phyloP scores from a whole-genome alignment of 306 rosid genomes.

The Lotus japonicus region DNA sequence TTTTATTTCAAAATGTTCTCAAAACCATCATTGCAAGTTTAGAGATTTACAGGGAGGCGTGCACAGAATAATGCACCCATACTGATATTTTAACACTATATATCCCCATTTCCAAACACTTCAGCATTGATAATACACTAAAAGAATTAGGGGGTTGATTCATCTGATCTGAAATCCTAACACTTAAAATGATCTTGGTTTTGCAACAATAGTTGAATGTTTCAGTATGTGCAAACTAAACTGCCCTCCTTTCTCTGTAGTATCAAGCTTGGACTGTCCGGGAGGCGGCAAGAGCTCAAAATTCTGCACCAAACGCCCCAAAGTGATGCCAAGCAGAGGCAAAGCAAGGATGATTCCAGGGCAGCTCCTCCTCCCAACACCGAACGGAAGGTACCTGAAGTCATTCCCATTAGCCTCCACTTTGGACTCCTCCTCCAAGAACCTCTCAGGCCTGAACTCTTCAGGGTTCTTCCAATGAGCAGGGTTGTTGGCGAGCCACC shows the following conservation, averaged over 20 bases:
- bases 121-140: background rate
- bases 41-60: constrained; percentile 6
- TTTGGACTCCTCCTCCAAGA: constrained; percentile 68
- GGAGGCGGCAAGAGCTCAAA: constrained; percentile 73
- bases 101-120: too few relatives aligned
- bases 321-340: constrained; percentile 61
- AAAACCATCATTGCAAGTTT: background rate
- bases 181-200: constrained; percentile 34
- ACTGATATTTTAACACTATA: background rate
- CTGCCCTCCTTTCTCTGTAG: constrained; percentile 74
- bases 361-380: constrained; percentile 75
- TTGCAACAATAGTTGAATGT: constrained; percentile 66
- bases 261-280: constrained; percentile 58
- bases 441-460: constrained; percentile 73
- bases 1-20: background rate
- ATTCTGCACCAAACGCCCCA: constrained; percentile 74
- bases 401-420: constrained; percentile 87
- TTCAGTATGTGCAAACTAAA: constrained; percentile 73
- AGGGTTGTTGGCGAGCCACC: constrained; percentile 88
- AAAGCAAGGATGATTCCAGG: constrained; percentile 72
- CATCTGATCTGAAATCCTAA: background rate
- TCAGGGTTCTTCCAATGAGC: constrained; percentile 64
- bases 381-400: constrained; percentile 71
- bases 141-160: background rate
- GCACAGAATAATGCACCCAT: background rate